Evolutionary conservation across 2,329 filamentous ascomycete species (phyloP), one percentile per base, ranked within the genome.

Genomic region (Diaporthe sp.): DNA sequence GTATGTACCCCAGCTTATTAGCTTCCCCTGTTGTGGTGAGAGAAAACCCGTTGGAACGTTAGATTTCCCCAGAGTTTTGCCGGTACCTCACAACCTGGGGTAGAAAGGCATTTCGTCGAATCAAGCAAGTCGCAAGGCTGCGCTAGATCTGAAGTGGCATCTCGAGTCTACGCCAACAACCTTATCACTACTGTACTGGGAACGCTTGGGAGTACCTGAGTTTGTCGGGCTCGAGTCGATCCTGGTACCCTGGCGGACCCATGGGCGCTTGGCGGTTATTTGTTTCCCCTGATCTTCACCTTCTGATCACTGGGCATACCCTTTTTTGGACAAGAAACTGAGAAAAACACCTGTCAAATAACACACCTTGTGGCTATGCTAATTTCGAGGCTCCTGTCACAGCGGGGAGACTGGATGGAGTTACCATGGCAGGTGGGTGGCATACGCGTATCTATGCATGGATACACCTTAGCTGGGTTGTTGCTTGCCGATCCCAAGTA

Each of bases 201-300:
- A 19, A 10, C 4, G 7, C 12, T 19, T 6, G 12, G 19, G 10
- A 5, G 6, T 27, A 30, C 25, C 53, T 50, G 42, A 25, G 3
- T 17, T 50, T 22, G 30, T 6, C 32, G 63, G 17, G 17, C 13
- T 25, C 32, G 63, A 39, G 63, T 39, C 63, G n/a, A 51, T 19
- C 47, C 63, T 17, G 13, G 32, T 30, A 51, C 32, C 63, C 63
- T 47, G 30, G 61, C 30, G 8, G 30, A 15, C 30, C 39, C 30
- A 27, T 22, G n/a, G 7, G 8, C 63, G 39, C 63, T 68, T 53
- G 63, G 44, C 47, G 63, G 32, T 68, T 53, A 53, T 68, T 68
- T 53, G 63, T 68, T 68, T 53, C 63, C 47, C 63, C 63, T 68
- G 63, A 68, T 35, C 35, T 35, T 51, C 61, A 66, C 61, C 39